Conservation (phyloP, 2,329 filamentous ascomycete genomes). For the Emericellopsis cladophorae region DNA sequence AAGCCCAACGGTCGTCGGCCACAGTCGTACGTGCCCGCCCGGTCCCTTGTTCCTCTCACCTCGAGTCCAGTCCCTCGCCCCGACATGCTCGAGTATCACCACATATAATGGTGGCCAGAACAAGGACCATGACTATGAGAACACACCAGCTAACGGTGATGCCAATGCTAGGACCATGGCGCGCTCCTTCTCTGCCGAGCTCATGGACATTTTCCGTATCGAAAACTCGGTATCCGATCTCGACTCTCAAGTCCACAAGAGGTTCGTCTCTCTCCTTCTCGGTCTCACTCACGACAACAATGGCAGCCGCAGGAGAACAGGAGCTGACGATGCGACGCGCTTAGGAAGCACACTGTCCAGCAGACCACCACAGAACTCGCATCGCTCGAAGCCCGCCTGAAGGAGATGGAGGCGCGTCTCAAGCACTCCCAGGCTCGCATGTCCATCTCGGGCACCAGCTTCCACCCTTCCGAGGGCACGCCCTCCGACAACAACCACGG, state of each 20-base stretch:
- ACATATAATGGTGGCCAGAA: too few relatives aligned
- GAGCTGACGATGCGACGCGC: conserved; percentile 1
- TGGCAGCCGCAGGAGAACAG: conserved; percentile 6
- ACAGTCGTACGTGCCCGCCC: conserved; percentile 58
- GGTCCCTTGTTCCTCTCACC: conserved; percentile 4
- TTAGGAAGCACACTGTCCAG: conserved; percentile 67
- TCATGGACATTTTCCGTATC: conserved; percentile 83
- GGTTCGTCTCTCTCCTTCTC: conserved; percentile 42
- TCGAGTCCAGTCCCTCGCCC: neutral
- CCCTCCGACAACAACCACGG: conserved; percentile 7
- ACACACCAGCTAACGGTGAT: conserved; percentile 1
- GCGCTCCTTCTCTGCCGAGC: conserved; percentile 71
- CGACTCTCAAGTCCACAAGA: conserved; percentile 64
- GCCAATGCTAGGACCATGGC: conserved; percentile 53
- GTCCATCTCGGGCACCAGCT: conserved; percentile 5
- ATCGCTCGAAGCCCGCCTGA: conserved; percentile 70
- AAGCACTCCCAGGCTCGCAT: conserved; percentile 17
- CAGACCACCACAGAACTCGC: conserved; percentile 70
- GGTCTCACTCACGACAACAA: conserved; percentile 1
- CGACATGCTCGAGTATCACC: neutral
- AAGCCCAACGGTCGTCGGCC: conserved; percentile 66
- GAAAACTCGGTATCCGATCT: conserved; percentile 66
- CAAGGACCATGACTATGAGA: neutral
- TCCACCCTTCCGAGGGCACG: conserved; percentile 9
- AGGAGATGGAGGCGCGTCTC: conserved; percentile 73